Percentiles rank a stretch among this genome's conserved stretches.
phyloP scores from a whole-genome alignment of 768 basidiomycete species.

The Clitopilus hobsonii region DNA sequence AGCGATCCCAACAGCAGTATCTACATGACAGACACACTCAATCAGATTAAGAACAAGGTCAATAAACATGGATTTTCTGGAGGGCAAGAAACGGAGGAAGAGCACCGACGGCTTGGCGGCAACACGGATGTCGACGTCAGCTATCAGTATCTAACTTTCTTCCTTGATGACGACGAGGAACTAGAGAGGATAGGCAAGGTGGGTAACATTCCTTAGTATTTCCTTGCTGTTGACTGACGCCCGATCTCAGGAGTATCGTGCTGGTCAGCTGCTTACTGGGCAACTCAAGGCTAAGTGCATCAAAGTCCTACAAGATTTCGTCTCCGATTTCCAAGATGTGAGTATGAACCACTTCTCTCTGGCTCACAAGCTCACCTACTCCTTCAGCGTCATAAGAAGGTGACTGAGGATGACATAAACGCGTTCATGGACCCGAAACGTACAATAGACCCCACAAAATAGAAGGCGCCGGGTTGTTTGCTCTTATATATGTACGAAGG shows the following conservation, averaged over 20 bases:
- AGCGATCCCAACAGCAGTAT: constrained; percentile 91
- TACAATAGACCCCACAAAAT: constrained; percentile 43
- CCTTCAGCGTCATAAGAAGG: constrained; percentile 65
- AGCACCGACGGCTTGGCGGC: constrained; percentile 84
- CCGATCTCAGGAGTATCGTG: constrained; percentile 89
- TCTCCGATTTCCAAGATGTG: constrained; percentile 80
- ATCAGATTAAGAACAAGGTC: constrained; percentile 97
- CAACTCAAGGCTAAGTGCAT: constrained; percentile 91
- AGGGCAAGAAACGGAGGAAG: constrained; percentile 93
- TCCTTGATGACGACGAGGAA: constrained; percentile 93
- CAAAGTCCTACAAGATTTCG: constrained; percentile 72
- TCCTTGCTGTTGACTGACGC: no score
- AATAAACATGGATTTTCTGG: constrained; percentile 96
- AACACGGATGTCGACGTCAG: constrained; percentile 93
- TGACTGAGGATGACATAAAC: constrained; percentile 74
- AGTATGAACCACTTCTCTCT: constrained; percentile 1
- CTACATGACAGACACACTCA: constrained; percentile 90
- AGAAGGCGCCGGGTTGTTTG: no score
- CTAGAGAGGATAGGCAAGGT: constrained; percentile 74
- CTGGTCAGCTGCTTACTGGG: constrained; percentile 82
- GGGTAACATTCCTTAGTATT: constrained; percentile 17
- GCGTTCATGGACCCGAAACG: constrained; percentile 79
- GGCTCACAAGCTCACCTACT: constrained; percentile 7
- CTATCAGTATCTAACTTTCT: constrained; percentile 94
- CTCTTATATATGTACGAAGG: no score